These are phyloP conservation scores for Lipomyces mesembrius DNA, from an alignment of 805 yeast species.

Conservation along the genomic window DNA sequence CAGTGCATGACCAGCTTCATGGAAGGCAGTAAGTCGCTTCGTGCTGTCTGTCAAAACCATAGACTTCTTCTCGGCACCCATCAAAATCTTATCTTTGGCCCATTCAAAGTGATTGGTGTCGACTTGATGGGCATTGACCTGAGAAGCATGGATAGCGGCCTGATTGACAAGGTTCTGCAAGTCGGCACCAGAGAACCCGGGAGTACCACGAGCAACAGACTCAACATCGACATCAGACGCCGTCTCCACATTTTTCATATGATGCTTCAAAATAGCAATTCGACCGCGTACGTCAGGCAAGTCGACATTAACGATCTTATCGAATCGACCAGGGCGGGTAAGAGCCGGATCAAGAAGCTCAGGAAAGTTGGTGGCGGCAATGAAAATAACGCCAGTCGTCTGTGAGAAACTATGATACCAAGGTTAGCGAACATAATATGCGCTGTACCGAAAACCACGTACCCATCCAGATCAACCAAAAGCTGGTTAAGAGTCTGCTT, in stretches of 20 bases:
- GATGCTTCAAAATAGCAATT: constrained; percentile 86
- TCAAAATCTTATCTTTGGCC: constrained; percentile 97
- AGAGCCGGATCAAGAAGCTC: constrained; percentile 95
- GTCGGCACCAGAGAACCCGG: constrained; percentile 98
- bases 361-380: constrained; percentile 98
- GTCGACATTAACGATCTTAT: constrained; percentile 91
- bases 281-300: constrained; percentile 98
- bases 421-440: background rate
- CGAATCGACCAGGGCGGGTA: constrained; percentile 98
- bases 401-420: constrained; percentile 62
- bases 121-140: constrained; percentile 85
- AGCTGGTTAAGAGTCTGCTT: constrained; percentile 96
- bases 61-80: constrained; percentile 97
- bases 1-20: constrained; percentile 99
- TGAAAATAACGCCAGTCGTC: constrained; percentile 88
- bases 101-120: constrained; percentile 93
- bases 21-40: constrained; percentile 92
- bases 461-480: constrained; percentile 93
- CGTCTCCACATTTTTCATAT: constrained; percentile 86
- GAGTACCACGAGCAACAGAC: constrained; percentile 93
- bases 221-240: constrained; percentile 85
- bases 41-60: constrained; percentile 98
- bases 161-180: constrained; percentile 93
- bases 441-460: background rate
- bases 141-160: constrained; percentile 97